Percentiles rank a stretch among this genome's conserved stretches.
Evolutionary conservation across 495 filamentous ascomycete genomes (phyloP).

Genomic region (Podospora bellae-mahoneyi): DNA sequence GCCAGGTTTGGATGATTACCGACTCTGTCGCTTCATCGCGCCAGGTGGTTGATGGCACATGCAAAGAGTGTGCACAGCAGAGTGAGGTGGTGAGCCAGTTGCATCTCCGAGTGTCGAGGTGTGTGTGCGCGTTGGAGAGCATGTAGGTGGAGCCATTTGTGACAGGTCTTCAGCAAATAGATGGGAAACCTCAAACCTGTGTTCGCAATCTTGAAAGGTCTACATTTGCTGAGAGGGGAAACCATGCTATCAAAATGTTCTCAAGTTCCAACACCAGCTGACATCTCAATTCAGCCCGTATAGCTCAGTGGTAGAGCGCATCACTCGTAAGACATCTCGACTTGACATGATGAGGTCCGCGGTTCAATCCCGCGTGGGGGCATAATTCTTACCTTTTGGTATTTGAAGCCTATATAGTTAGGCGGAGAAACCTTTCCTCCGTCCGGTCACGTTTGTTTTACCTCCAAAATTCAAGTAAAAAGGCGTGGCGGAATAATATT

Average conservation of each 20-base stretch:
- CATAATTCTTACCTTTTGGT: background rate
- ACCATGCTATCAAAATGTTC: too few relatives aligned
- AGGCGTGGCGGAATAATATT: background rate
- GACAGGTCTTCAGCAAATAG: too few relatives aligned
- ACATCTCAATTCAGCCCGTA: background rate
- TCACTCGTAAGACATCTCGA: background rate
- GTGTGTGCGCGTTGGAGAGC: too few relatives aligned
- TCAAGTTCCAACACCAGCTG: background rate
- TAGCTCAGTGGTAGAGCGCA: slow-evolving; percentile 8
- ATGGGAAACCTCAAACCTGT: too few relatives aligned
- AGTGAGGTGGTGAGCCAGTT: too few relatives aligned
- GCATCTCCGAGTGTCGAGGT: too few relatives aligned
- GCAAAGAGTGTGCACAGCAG: too few relatives aligned
- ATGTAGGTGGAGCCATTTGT: too few relatives aligned
- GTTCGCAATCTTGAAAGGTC: too few relatives aligned
- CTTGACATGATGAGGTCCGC: slow-evolving; percentile 4
- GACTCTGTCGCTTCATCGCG: too few relatives aligned
- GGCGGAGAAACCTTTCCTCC: background rate
- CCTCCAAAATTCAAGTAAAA: background rate
- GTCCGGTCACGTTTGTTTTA: background rate
- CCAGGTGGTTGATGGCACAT: too few relatives aligned
- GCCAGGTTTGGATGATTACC: background rate
- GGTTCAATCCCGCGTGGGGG: slow-evolving; percentile 7
- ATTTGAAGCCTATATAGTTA: background rate
- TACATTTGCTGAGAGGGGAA: too few relatives aligned